A percentile compares a stretch with the other conserved stretches of the same genome.
Evolutionary conservation across 345 rosid species (phyloP).

Genomic region (Eucalyptus erythrocorys): DNA sequence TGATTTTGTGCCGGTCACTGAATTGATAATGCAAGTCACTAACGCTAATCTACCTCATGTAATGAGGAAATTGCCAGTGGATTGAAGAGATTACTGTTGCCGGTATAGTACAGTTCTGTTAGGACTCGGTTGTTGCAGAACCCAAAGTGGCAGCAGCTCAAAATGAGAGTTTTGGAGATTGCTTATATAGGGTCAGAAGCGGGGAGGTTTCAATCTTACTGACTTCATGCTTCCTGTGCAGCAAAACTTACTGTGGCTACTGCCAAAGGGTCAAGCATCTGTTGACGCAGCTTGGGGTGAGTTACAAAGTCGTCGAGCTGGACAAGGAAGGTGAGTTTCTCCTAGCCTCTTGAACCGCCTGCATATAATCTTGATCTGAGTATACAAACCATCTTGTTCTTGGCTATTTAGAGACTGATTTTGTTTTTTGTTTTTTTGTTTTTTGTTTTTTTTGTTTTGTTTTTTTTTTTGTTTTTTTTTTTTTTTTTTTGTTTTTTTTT

Average conservation of each 20-base stretch:
- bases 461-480: too few species aligned
- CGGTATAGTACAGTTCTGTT: neutral
- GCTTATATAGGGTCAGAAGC: neutral
- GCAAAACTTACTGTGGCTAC: slow-evolving; percentile 62
- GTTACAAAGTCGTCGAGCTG: slow-evolving; percentile 30
- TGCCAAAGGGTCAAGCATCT: slow-evolving; percentile 50
- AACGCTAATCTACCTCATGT: neutral
- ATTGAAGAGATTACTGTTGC: neutral
- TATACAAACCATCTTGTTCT: neutral
- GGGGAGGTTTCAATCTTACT: neutral
- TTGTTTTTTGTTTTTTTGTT: too few species aligned
- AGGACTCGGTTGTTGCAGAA: neutral
- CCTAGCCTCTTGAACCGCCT: neutral
- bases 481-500: too few species aligned
- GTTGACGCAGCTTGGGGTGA: slow-evolving; percentile 41
- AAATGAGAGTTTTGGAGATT: neutral
- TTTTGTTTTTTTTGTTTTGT: too few species aligned
- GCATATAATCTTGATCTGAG: neutral
- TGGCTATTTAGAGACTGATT: neutral
- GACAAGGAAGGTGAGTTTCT: slow-evolving; percentile 25
- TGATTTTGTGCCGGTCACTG: neutral
- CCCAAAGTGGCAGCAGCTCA: neutral
- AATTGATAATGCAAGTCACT: neutral
- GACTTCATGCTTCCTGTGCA: slow-evolving; percentile 1
- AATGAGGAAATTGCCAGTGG: neutral